Conservation (phyloP, 129 eudicot genomes). For the Ambrosia artemisiifolia region DNA sequence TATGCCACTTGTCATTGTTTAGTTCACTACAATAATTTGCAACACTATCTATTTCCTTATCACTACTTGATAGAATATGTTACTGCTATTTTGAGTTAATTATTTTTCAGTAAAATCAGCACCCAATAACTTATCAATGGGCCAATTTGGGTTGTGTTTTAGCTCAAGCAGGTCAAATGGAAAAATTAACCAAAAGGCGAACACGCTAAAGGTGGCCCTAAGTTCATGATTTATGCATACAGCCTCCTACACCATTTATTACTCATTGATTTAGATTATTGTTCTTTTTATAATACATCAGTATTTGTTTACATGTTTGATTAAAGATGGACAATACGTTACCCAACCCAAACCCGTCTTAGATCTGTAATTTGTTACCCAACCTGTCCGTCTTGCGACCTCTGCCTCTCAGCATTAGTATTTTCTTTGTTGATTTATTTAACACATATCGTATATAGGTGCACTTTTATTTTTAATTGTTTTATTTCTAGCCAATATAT, state of each 20-base stretch:
- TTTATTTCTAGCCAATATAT: constrained; percentile 6
- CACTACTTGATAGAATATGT: constrained; percentile 1
- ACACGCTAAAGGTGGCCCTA: not conserved
- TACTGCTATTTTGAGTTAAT: not conserved
- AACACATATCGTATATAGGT: not conserved
- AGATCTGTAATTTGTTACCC: not conserved
- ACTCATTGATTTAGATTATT: no score
- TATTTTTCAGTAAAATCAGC: not conserved
- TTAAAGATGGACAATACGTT: not conserved
- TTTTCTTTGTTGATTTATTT: not conserved
- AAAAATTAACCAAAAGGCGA: not conserved
- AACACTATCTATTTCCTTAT: not conserved
- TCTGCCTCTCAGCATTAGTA: not conserved
- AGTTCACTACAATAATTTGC: constrained; percentile 2
- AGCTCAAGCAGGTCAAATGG: not conserved
- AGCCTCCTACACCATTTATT: not conserved
- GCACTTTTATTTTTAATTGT: not conserved
- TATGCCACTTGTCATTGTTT: not conserved
- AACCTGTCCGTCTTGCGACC: not conserved
- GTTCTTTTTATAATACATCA: no score
- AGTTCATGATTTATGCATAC: not conserved
- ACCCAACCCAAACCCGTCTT: not conserved
- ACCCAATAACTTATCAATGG: not conserved
- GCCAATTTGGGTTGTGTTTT: not conserved
- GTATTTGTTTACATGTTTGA: not conserved